A percentile compares a stretch with the other conserved stretches of the same genome.
phyloP scores from a whole-genome alignment of 78 protist genomes.

The Diacronema lutheri region DNA sequence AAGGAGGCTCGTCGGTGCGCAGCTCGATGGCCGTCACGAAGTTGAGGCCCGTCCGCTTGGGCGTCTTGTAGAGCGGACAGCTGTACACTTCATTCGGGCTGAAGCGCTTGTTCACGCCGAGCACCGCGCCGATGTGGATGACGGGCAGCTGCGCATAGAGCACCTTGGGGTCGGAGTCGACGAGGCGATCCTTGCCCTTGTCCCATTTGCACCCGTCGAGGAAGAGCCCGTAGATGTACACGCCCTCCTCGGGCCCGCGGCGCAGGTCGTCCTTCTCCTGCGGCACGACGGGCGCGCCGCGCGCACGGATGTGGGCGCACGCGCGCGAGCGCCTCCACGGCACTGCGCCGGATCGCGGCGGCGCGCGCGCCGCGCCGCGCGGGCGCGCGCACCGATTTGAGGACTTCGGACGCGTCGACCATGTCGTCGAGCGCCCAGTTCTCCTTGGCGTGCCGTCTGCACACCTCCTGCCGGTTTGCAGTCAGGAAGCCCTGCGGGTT shows the following conservation, averaged over 20 bases:
- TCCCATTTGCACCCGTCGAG: constrained; percentile 87
- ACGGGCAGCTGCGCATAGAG: constrained; percentile 64
- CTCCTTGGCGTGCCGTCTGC: constrained; percentile 59
- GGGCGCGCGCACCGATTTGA: background rate
- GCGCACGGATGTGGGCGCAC: no score
- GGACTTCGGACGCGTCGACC: constrained; percentile 47
- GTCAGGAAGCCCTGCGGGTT: constrained; percentile 87
- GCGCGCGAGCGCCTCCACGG: no score
- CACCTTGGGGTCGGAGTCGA: constrained; percentile 67
- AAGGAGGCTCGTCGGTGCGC: constrained; percentile 38
- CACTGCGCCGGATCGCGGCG: no score
- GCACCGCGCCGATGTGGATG: constrained; percentile 57
- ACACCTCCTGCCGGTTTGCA: constrained; percentile 76
- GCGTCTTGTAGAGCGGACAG: constrained; percentile 78
- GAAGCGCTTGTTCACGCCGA: background rate
- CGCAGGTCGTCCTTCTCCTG: background rate
- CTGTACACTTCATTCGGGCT: constrained; percentile 31
- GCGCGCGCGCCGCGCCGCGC: no score
- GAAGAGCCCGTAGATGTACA: constrained; percentile 77
- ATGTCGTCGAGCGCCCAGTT: constrained; percentile 85
- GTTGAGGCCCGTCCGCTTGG: constrained; percentile 55
- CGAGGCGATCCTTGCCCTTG: constrained; percentile 33
- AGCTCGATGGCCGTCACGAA: constrained; percentile 64
- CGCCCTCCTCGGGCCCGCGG: constrained; percentile 71
- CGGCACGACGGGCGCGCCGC: no score